Percentiles rank a stretch among this genome's conserved stretches.
Evolutionary conservation across 148 eudicot genomes (phyloP).

Genomic region (Vaccinium darrowii): DNA sequence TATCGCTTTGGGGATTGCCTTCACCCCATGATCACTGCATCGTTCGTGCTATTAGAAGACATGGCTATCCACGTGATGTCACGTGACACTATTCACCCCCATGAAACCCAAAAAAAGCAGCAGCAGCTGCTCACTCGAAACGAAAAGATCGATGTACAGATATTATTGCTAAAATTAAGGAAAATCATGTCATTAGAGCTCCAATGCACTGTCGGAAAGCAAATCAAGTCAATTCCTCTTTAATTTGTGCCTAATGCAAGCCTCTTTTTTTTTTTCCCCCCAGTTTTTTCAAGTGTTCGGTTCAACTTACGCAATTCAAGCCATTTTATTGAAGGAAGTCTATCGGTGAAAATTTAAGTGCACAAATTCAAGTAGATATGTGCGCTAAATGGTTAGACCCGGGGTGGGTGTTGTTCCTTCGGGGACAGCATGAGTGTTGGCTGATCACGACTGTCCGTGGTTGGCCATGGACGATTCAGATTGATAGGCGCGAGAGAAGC

Average conservation of each 20-base stretch:
- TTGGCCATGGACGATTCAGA: too few relatives aligned
- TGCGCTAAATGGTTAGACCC: background rate
- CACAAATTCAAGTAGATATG: background rate
- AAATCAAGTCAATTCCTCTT: background rate
- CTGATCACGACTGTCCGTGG: too few relatives aligned
- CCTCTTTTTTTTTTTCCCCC: too few relatives aligned
- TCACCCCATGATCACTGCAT: background rate
- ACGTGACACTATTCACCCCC: background rate
- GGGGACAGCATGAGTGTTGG: too few relatives aligned
- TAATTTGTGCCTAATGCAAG: background rate
- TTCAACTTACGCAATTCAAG: too few relatives aligned
- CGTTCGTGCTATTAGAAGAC: background rate
- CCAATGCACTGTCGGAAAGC: background rate
- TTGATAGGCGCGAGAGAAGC: too few relatives aligned
- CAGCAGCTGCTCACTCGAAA: background rate
- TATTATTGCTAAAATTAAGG: background rate
- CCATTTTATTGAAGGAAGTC: background rate
- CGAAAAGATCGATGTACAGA: background rate
- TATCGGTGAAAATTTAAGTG: background rate
- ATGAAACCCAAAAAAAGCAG: background rate
- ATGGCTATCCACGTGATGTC: background rate
- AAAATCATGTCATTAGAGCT: background rate
- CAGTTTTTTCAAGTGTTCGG: too few relatives aligned
- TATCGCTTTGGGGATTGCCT: background rate
- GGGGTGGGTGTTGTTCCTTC: too few relatives aligned